phyloP scores from a whole-genome alignment of 1,139 yeast species.

The Pichia kudriavzevii region DNA sequence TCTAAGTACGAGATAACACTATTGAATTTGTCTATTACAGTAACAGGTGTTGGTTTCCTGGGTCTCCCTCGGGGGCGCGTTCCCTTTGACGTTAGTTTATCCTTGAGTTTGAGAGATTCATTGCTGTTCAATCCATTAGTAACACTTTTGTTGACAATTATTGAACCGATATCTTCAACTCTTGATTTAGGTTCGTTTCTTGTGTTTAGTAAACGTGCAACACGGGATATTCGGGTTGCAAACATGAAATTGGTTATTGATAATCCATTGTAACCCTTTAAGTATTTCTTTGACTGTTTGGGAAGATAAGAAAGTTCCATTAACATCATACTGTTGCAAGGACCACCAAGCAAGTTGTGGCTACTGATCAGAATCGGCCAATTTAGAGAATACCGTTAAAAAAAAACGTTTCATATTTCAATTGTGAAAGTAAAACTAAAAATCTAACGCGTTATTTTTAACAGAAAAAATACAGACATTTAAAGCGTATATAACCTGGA shows the following conservation, averaged over 20 bases:
- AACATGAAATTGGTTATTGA: too few species aligned
- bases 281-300: background rate
- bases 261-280: too few species aligned
- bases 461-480: too few species aligned
- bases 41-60: too few species aligned
- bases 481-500: too few species aligned
- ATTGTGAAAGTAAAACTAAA: background rate
- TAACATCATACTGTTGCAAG: slow-evolving; percentile 7
- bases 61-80: slow-evolving; percentile 15
- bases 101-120: too few species aligned
- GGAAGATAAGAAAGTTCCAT: slow-evolving; percentile 7
- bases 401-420: background rate
- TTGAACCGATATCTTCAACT: background rate
- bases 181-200: background rate
- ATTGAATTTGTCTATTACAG: too few species aligned
- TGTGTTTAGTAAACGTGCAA: slow-evolving; percentile 6
- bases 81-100: too few species aligned
- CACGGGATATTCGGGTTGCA: slow-evolving; percentile 4
- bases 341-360: too few species aligned
- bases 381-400: background rate
- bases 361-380: background rate
- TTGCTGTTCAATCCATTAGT: too few species aligned
- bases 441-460: slow-evolving; percentile 1
- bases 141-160: background rate
- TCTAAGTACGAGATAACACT: slow-evolving; percentile 24